Percentiles rank a stretch among this genome's conserved stretches.
Conservation (phyloP, 768 basidiomycete species). For the Botryobasidium botryosum region DNA sequence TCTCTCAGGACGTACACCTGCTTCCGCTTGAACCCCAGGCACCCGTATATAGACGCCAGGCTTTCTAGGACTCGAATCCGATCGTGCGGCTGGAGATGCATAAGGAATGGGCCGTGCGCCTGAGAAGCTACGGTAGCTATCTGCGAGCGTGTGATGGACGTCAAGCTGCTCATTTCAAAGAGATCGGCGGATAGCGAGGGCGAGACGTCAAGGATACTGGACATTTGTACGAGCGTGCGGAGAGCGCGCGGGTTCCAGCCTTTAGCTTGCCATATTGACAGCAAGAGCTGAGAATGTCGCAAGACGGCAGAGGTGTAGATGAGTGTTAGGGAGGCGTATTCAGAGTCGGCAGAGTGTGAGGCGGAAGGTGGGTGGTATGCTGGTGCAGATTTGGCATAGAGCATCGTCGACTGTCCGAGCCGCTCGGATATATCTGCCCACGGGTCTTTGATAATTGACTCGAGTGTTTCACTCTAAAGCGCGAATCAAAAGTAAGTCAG, state of each 20-base stretch:
- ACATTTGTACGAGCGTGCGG: no score
- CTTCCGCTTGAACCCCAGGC: constrained; percentile 72
- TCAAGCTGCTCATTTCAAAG: constrained; percentile 49
- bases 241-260: constrained; percentile 78
- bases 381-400: constrained; percentile 45
- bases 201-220: constrained; percentile 63
- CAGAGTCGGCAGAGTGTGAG: constrained; percentile 24
- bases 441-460: constrained; percentile 38
- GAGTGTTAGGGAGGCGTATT: constrained; percentile 45
- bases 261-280: constrained; percentile 70
- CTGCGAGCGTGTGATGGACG: constrained; percentile 49
- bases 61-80: constrained; percentile 53
- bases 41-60: constrained; percentile 58
- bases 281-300: constrained; percentile 55
- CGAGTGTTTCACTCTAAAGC: constrained; percentile 34
- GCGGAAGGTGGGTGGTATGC: constrained; percentile 1
- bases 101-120: constrained; percentile 74
- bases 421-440: constrained; percentile 66
- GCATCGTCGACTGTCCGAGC: constrained; percentile 38
- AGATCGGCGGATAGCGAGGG: constrained; percentile 44
- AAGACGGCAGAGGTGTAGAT: constrained; percentile 51
- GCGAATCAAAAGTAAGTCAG: no score
- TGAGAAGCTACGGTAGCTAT: constrained; percentile 51
- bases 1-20: constrained; percentile 79
- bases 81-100: constrained; percentile 62